Evolutionary conservation across 805 yeast genomes (phyloP), one percentile per base, ranked within the genome.

Genomic region (Candida peoriensis): DNA sequence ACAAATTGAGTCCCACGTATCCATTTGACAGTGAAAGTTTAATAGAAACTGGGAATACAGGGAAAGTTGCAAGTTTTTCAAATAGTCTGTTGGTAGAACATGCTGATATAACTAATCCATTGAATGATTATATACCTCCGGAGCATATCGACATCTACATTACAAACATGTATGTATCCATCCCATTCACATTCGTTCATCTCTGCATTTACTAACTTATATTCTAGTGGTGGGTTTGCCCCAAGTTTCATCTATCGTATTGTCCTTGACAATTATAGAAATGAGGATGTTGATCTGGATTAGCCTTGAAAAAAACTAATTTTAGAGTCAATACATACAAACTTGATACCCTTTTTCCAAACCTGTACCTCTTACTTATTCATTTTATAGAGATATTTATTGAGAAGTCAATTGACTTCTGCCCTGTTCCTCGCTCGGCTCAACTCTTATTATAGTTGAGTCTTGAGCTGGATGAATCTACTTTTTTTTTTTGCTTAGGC

Each of bases 201-300:
- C 8, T 17, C 4, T 3, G 10, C 20, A 14, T 11, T 18, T 32
- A 40, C 39, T 47, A 37, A 44, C 36, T 44, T 7, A 38, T 48
- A 59, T 34, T 4, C 24, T n/a, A 48, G 53, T 38, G 98, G 97
- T 32, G 97, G 97, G 12, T 88, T 84, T 57, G 85, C 97, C 18
- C 97, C 98, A 30, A 86, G 90, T 50, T 93, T 93, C 63, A 83
- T 93, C 36, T 93, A 93, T 61, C 80, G 98, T 61, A 83, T 93
- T 36, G 95, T 93, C 15, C 75, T 89, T 65, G 98, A 93, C 60
- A 87, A 90, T 61, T 93, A 93, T 61, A 82, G 83, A 59, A 76
- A 80, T 34, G 88, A 81, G 50, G 97, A 93, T 64, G 85, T 75
- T 39, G 70, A 69, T 48, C 63, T 81, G 43, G 78, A 68, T 38